Conservation (phyloP, 2,329 filamentous ascomycete species). For the Meredithiella fracta region DNA sequence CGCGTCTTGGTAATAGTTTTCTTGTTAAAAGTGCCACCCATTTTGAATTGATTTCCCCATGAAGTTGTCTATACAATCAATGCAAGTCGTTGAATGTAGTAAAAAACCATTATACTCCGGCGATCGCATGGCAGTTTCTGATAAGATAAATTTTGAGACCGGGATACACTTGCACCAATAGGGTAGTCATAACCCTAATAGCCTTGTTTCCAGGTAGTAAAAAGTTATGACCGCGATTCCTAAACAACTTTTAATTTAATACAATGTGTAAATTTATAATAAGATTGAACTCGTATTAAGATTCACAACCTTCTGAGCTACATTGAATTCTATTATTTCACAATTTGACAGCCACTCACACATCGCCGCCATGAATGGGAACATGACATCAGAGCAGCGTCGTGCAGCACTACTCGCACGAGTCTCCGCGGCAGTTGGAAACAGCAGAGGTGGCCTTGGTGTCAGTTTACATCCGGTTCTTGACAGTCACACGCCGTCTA, state of each 20-base stretch:
- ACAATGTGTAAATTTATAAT: too few relatives aligned
- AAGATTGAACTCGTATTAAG: too few relatives aligned
- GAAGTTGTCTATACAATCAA: conserved; percentile 12
- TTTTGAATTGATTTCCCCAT: conserved; percentile 24
- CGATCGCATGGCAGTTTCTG: neutral
- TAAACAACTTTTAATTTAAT: neutral
- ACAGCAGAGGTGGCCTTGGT: conserved; percentile 47
- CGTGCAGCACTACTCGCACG: conserved; percentile 66
- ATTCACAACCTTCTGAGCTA: too few relatives aligned
- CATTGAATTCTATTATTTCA: too few relatives aligned
- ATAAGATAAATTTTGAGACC: too few relatives aligned
- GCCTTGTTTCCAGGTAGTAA: neutral
- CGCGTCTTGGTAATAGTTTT: conserved; percentile 58
- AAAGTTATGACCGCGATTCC: neutral
- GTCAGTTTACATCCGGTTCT: conserved; percentile 66
- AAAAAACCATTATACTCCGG: neutral
- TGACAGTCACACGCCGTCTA: conserved; percentile 35
- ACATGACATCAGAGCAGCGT: conserved; percentile 25
- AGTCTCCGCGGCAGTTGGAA: conserved; percentile 56
- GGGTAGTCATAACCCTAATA: neutral
- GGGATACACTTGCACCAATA: neutral
- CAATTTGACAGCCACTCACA: too few relatives aligned
- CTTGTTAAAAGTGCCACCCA: conserved; percentile 49
- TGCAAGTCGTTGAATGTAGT: neutral
- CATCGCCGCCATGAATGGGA: neutral